These are phyloP conservation scores for Fusarium annulatum DNA, from an alignment of 2,329 filamentous ascomycete species.

Conservation along the genomic window DNA sequence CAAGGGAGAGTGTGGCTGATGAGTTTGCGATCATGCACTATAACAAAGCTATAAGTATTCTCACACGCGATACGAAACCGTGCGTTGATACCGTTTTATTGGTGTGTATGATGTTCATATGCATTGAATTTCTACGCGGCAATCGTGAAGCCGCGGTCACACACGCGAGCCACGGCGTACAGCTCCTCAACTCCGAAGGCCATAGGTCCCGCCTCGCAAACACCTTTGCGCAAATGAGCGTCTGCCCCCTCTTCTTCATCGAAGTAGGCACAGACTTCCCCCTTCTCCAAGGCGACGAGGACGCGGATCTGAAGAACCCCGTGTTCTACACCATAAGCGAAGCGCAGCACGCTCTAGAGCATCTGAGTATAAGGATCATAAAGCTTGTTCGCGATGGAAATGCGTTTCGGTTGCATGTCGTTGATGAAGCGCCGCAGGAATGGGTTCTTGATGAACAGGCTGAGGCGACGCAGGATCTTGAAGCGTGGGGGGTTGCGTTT, in stretches of 20 bases:
- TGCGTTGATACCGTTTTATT: conserved; percentile 52
- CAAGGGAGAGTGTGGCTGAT: background rate
- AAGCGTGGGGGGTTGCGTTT: conserved; percentile 48
- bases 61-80: conserved; percentile 39
- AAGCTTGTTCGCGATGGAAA: conserved; percentile 47
- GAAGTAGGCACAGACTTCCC: conserved; percentile 10
- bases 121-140: conserved; percentile 56
- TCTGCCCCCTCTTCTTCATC: conserved; percentile 55
- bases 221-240: conserved; percentile 52
- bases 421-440: conserved; percentile 18
- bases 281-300: background rate
- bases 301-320: background rate
- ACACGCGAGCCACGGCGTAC: conserved; percentile 54
- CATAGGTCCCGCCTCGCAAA: conserved; percentile 48
- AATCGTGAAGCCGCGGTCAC: conserved; percentile 50
- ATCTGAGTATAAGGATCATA: conserved; percentile 43
- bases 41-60: conserved; percentile 53
- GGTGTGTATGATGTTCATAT: conserved; percentile 56
- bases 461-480: conserved; percentile 36
- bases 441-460: conserved; percentile 40
- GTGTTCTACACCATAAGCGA: conserved; percentile 33
- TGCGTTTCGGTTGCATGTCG: conserved; percentile 37
- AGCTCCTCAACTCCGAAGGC: conserved; percentile 46
- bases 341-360: conserved; percentile 48
- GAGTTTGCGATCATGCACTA: conserved; percentile 54